Base-by-base conservation (phyloP, 169 alveolate species). In the Cryptosporidium viatorum region DNA sequence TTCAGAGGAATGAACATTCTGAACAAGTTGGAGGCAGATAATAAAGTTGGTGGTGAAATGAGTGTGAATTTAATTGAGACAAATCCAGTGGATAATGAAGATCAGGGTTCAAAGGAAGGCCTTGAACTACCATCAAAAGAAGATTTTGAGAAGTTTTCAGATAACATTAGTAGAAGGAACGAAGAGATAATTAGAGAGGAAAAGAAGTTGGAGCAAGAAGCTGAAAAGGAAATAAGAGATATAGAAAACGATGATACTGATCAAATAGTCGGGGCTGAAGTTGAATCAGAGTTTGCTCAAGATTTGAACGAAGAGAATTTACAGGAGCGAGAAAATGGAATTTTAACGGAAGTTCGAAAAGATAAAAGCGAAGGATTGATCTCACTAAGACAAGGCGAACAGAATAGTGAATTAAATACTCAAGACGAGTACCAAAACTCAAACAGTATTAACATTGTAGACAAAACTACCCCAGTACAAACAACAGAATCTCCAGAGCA, bases 91-190 rank as follows among this genome's bases (percentile, higher is more conserved):
- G 41, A 58, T 10, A 23, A 29, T 26, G 89, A 62, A 37, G 35
- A 39, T 12, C 69, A 58, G 7, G 3, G 35, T 9, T 16, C 14
- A 41, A 37, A 33, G 2, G 71, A 37, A n/a, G 50, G 26, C 23
- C 71, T 65, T n/a, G 71, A 65, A 33, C 29, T 62, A 41, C 75
- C 73, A 1, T 80, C 89, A 2, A 80, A 65, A 33, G 74, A 80
- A 39, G 73, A 80, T 18, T 62, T 65, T 65, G 37, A 80, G 8
- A n/a, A 41, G 52, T 23, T 80, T 43, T 43, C 71, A 3, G 60
- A 59, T 37, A 37, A 5, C 21, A 73, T 73, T 73, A 62, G 39
- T 31, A 16, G 26, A 18, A 39, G 23, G 48, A 45, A 62, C 6
- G 51, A 59, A 33, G 55, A 23, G 52, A 39, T 60, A 5, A 37